Base-by-base conservation (phyloP, 805 yeast genomes). In the Zygosaccharomyces kombuchaensis region DNA sequence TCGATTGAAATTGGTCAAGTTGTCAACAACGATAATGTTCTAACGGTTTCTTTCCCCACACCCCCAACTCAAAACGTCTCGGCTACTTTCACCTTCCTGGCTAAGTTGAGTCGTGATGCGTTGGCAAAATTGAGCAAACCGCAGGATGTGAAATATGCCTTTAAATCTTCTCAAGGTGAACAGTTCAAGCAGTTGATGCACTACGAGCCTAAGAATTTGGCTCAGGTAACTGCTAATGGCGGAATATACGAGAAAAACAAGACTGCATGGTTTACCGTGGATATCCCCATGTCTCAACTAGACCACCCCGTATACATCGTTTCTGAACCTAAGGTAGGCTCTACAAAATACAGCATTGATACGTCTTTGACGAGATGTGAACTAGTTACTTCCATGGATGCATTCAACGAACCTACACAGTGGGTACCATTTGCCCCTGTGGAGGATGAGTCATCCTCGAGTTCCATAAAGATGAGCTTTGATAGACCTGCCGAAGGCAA, bases 191-290 rank as follows among this genome's bases (percentile, higher is more conserved):
- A 50, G 19, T 26, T 57, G 10, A 51, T 63, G 31, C 49, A 53
- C 34, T 62, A 46, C 42, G 43, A 55, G 14, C 54, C 60, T 3
- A 47, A 53, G 19, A 52, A 52, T 42, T 25, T 50, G 8, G 43
- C 54, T 14, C 34, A 27, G 7, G 39, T 59, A 12, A 50, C 54
- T 8, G 55, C 63, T 5, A 56, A 61, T 38, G 62, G 62, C 39
- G 64, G 63, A 17, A 54, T 56, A 14, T 52, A 44, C 25, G 43
- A 42, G 19, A 39, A 44, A 8, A 54, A 57, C 43, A 54, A 46
- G 9, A 55, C 60, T 8, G 61, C 61, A 4, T 62, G 63, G 58
- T 63, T 61, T 45, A 55, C 59, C 3, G 52, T 59, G 14, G 58
- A 60, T 36, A 46, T 63, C 10, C 68, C 68, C 36, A 17, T 57